Conservation (phyloP, 352 stramenopile genomes). For the Pilasporangium apinafurcum region DNA sequence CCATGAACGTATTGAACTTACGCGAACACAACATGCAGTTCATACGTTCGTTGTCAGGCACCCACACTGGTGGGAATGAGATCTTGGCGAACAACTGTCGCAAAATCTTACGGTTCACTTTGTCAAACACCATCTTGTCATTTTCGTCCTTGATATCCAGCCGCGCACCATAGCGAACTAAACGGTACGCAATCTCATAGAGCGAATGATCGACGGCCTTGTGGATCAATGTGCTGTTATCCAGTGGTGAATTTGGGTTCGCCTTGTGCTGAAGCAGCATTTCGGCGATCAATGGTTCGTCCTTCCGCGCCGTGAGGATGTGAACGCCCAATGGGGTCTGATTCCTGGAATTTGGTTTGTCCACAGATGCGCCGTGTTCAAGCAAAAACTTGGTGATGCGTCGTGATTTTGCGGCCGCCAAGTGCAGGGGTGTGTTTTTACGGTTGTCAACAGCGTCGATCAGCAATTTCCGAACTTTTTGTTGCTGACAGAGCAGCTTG, state of each 20-base stretch:
- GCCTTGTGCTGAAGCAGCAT: conserved; percentile 76
- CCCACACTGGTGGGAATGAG: conserved; percentile 73
- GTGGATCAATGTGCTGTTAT: conserved; percentile 68
- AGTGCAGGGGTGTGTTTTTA: conserved; percentile 70
- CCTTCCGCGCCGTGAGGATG: conserved; percentile 67
- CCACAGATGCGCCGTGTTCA: conserved; percentile 58
- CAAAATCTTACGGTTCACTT: conserved; percentile 67
- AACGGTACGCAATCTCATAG: conserved; percentile 66
- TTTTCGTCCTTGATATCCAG: conserved; percentile 72
- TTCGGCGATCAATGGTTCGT: conserved; percentile 73
- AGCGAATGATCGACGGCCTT: conserved; percentile 63
- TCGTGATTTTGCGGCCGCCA: conserved; percentile 74
- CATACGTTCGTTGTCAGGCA: conserved; percentile 62
- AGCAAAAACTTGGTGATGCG: conserved; percentile 81
- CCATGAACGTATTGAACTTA: conserved; percentile 62
- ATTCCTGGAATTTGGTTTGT: conserved; percentile 56
- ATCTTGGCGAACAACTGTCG: conserved; percentile 74
- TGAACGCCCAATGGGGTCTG: conserved; percentile 72
- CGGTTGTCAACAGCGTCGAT: conserved; percentile 69
- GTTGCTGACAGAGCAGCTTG: conserved; percentile 63
- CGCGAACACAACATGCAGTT: conserved; percentile 79
- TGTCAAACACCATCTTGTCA: conserved; percentile 79
- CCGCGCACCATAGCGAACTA: conserved; percentile 74
- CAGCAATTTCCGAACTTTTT: conserved; percentile 43
- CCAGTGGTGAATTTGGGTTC: conserved; percentile 57